Conservation (phyloP, 129 eudicot genomes). For the Helichrysum umbraculigerum region DNA sequence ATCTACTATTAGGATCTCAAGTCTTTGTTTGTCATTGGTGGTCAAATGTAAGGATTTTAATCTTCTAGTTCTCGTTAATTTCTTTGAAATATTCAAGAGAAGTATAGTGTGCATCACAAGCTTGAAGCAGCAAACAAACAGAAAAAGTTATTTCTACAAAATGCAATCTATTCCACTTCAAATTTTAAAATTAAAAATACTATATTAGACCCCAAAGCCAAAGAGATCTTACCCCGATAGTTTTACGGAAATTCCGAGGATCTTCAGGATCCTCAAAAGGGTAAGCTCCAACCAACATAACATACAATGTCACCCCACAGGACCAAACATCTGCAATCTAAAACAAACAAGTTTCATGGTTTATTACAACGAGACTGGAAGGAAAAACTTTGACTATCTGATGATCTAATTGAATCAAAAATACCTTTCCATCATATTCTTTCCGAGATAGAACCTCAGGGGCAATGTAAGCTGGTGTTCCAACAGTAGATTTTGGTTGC, state of each 20-base stretch:
- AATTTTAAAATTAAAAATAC: neutral
- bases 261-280: slow-evolving; percentile 73
- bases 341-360: slow-evolving; percentile 11
- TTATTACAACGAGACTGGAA: neutral
- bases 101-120: neutral
- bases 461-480: slow-evolving; percentile 94
- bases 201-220: slow-evolving; percentile 25
- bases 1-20: slow-evolving; percentile 3
- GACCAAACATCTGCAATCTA: slow-evolving; percentile 53
- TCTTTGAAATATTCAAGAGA: neutral
- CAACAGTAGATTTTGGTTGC: slow-evolving; percentile 88
- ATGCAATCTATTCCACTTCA: neutral
- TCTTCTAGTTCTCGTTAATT: neutral
- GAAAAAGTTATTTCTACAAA: neutral
- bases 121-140: neutral
- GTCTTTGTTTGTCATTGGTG: neutral
- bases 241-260: slow-evolving; percentile 68
- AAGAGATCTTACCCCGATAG: slow-evolving; percentile 52
- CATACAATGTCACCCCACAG: slow-evolving; percentile 44
- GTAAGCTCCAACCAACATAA: slow-evolving; percentile 49
- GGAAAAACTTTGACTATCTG: neutral
- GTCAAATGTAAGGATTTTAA: slow-evolving; percentile 12
- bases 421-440: slow-evolving; percentile 95
- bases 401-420: slow-evolving; percentile 2
- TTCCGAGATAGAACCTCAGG: slow-evolving; percentile 82